Evolutionary conservation across 1,284 basidiomycete species (phyloP), one percentile per base, ranked within the genome.

Genomic region (Anthracocystis walkeri): DNA sequence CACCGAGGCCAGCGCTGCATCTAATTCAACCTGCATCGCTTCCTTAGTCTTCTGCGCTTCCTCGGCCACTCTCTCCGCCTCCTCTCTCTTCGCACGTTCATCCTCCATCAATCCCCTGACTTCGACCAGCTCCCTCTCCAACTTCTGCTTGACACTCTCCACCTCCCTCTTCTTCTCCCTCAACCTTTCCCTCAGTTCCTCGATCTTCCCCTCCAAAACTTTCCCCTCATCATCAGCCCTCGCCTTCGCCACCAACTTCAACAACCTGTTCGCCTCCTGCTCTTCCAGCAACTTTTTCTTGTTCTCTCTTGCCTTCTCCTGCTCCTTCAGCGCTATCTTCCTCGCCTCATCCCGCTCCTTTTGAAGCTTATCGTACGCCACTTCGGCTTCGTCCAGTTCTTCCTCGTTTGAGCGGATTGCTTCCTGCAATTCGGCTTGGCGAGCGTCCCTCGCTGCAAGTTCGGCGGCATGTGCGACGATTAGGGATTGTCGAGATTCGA

Each of bases 291-390:
- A 21, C n/a, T 44, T 53, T 18, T 51, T 61, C 23, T 52, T 57
- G 33, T 66, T 59, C 66, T 77, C 66, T 4, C 71, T 56, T 35
- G 73, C 71, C 35, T 62, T 63, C 21, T 78, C 72, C 33, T 67
- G 68, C 54, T 70, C 63, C 53, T 74, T 65, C n/a, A 78, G 49
- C 21, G 71, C 75, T 6, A 65, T 62, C 31, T 29, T 46, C 29
- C 74, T 51, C 2, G 79, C 77, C 31, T 78, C 79, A 49, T 80
- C 79, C 2, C 75, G 49, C 23, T 79, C 79, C 12, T 53, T 51
- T 23, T 68, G 57, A n/a, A 78, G 40, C 60, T 62, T 63, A 31
- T 78, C 73, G 57, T 60, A 75, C 2, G 71, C 67, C 7, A 55
- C 49, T 35, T 78, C 75, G 3, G 72, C 71, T 23, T 75, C 62